Evolutionary conservation across 1,139 yeast species (phyloP).

Genomic region (Candida tetrigidarum): DNA sequence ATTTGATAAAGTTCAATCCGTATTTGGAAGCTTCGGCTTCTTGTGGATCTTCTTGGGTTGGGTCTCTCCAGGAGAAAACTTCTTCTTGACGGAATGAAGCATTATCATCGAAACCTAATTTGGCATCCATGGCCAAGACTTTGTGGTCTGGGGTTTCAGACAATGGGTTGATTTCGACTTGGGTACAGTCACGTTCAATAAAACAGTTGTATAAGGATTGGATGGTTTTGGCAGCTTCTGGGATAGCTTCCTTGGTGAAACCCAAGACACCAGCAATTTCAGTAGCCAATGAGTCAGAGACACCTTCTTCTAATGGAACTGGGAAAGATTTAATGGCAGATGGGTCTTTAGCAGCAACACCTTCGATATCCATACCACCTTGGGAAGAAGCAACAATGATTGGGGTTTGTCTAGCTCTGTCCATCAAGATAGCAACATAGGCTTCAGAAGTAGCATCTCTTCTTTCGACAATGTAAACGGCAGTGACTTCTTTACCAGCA

Average conservation of each 20-base stretch:
- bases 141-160: constrained; percentile 90
- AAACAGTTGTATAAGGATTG: constrained; percentile 89
- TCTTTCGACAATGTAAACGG: constrained; percentile 95
- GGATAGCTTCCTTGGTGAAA: constrained; percentile 75
- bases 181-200: constrained; percentile 92
- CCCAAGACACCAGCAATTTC: constrained; percentile 83
- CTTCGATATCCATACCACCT: constrained; percentile 99
- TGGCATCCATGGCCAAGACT: constrained; percentile 99
- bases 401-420: constrained; percentile 89
- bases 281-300: constrained; percentile 75
- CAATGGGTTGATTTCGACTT: constrained; percentile 98
- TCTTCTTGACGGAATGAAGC: constrained; percentile 95
- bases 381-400: constrained; percentile 95
- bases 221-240: constrained; percentile 87
- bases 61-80: constrained; percentile 95
- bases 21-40: constrained; percentile 91
- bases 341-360: constrained; percentile 93
- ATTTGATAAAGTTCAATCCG: constrained; percentile 94
- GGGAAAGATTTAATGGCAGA: constrained; percentile 90
- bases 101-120: constrained; percentile 96
- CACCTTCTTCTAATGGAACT: constrained; percentile 77
- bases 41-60: constrained; percentile 97
- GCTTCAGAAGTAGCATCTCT: constrained; percentile 95
- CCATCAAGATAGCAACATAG: constrained; percentile 92
- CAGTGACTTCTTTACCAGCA: constrained; percentile 96